Evolutionary conservation across 345 rosid genomes (phyloP).

Genomic region (Eucalyptus curtisii): DNA sequence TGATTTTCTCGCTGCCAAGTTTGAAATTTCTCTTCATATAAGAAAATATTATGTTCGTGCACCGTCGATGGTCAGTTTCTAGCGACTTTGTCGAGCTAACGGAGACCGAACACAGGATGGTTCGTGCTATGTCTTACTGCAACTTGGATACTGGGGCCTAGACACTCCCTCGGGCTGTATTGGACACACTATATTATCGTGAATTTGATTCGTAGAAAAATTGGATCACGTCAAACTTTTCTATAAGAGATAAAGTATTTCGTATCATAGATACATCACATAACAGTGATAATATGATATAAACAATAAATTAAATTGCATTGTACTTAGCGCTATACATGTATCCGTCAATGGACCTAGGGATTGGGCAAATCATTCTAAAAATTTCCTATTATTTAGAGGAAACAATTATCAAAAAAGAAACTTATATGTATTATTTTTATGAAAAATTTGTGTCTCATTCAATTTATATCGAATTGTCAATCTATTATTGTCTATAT

Average conservation of each 20-base stretch:
- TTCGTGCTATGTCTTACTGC: background rate
- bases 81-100: background rate
- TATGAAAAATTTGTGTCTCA: background rate
- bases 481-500: background rate
- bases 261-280: fast-evolving
- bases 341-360: background rate
- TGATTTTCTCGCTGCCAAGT: background rate
- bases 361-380: background rate
- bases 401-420: background rate
- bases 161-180: background rate
- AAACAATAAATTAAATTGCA: background rate
- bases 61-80: background rate
- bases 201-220: fast-evolving
- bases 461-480: background rate
- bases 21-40: background rate
- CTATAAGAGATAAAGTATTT: background rate
- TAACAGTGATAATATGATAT: fast-evolving
- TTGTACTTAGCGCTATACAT: background rate
- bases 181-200: background rate
- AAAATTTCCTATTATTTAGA: background rate
- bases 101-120: background rate
- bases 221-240: background rate
- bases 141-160: background rate
- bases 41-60: background rate
- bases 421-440: background rate